Conservation (phyloP, 2,329 filamentous ascomycete genomes). For the Xylaria sp. region DNA sequence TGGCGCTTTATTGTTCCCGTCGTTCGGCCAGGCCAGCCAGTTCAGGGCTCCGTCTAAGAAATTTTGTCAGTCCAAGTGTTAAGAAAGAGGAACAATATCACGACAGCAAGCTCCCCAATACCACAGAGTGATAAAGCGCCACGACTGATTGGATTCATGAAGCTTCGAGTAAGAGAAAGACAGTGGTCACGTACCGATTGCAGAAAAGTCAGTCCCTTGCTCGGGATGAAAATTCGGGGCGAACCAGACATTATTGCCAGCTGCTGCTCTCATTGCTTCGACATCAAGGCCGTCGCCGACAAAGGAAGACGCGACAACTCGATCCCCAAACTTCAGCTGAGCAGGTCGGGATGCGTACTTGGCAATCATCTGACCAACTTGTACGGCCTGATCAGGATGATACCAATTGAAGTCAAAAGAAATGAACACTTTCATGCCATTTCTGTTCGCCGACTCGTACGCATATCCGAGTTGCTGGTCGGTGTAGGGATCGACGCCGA, state of each 20-base stretch:
- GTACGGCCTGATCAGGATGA: slow-evolving; percentile 32
- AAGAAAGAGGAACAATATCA: not conserved
- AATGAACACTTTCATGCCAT: slow-evolving; percentile 50
- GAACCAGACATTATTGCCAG: slow-evolving; percentile 42
- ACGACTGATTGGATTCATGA: not conserved
- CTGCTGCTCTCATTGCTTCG: slow-evolving; percentile 34
- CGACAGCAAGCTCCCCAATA: not conserved
- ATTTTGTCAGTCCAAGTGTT: not conserved
- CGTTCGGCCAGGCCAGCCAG: slow-evolving; percentile 43
- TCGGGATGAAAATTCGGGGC: slow-evolving; percentile 46
- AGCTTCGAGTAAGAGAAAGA: not conserved
- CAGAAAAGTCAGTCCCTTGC: slow-evolving; percentile 32
- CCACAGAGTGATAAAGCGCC: not conserved
- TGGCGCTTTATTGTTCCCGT: slow-evolving; percentile 46
- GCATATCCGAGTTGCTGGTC: slow-evolving; percentile 44
- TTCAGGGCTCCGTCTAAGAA: slow-evolving; percentile 42
- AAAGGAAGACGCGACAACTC: slow-evolving; percentile 51
- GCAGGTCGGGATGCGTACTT: slow-evolving; percentile 31
- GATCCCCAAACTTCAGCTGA: slow-evolving; percentile 45
- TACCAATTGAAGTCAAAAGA: slow-evolving; percentile 54
- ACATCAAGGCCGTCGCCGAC: slow-evolving; percentile 43
- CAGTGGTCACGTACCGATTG: slow-evolving; percentile 7
- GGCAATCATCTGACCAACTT: slow-evolving; percentile 31
- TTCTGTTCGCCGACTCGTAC: slow-evolving; percentile 43
- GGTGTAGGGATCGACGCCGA: slow-evolving; percentile 40